Base-by-base conservation (phyloP, 768 basidiomycete species). In the Gloeophyllum trabeum region DNA sequence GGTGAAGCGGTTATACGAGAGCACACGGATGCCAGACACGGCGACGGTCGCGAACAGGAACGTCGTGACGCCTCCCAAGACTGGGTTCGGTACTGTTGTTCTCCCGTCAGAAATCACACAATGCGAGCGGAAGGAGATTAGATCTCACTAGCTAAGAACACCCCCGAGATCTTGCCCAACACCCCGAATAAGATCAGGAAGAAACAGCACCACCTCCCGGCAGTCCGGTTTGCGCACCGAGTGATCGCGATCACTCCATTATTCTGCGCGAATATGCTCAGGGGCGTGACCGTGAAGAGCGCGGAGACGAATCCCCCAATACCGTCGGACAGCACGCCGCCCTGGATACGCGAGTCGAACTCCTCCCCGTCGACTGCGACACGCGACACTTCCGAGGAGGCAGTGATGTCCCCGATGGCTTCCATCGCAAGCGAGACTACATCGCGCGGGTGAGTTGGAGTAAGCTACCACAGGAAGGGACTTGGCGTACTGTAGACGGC, bases 241-340 rank as follows among this genome's bases (percentile, higher is more conserved):
- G 89, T 90, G 45, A 91, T 75, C 14, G 79, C 80, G 37, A 90
- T 89, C 24, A 85, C 81, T 26, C 83, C 83, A 51, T 85, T 86
- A 52, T 87, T 87, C 64, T 75, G 85, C 1, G 84, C 84, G 49
- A 88, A 90, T 34, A 78, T 75, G 6, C 82, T 84, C 38, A 90
- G 64, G 0, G 88, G 88, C 0, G 84, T 77, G 24, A 87, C 80
- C 0, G 87, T 91, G 61, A 88, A 82, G 16, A 88, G 62, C 5
- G 79, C 84, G 3, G 86, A 84, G 36, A 91, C 21, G 54, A 90
- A 78, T 4, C 87, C 87, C 13, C 81, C 76, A 10, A 91, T 47
- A n/a, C 86, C 87, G 48, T 92, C 89, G 19, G 78, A 77, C 51
- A 89, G 64, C 24, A 91, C 66, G 18, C 88, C 89, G 6, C 88